phyloP scores from a whole-genome alignment of 2,329 filamentous ascomycete species.

The Aspergillus costaricaensis region DNA sequence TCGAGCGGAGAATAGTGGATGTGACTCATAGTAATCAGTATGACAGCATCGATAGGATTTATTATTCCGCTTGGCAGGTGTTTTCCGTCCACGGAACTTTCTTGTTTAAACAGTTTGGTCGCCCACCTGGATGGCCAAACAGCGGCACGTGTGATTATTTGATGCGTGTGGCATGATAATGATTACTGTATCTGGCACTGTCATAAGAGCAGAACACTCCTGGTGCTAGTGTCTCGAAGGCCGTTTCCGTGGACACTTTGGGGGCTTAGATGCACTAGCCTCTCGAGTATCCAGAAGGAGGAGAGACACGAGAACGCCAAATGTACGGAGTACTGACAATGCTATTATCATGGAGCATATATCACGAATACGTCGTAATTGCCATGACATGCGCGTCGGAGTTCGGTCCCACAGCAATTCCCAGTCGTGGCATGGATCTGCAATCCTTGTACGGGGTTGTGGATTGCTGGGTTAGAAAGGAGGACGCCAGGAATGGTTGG shows the following conservation, averaged over 20 bases:
- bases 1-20: background rate
- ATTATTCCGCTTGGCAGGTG: background rate
- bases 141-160: background rate
- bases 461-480: background rate
- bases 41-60: background rate
- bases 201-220: background rate
- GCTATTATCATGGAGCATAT: background rate
- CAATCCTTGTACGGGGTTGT: background rate
- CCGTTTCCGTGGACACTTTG: background rate
- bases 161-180: background rate
- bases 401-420: background rate
- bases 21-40: background rate
- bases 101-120: background rate
- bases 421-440: slow-evolving; percentile 9
- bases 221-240: no score
- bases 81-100: no score
- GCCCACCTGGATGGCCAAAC: background rate
- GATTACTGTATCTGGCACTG: background rate
- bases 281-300: background rate
- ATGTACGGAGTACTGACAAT: background rate
- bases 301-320: background rate
- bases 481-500: background rate
- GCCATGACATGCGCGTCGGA: background rate
- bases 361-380: background rate
- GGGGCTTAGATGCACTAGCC: background rate